A percentile compares a stretch with the other conserved stretches of the same genome.
These are phyloP conservation scores for Boletus reticulatus DNA, from an alignment of 768 basidiomycete genomes.

Conservation along the genomic window DNA sequence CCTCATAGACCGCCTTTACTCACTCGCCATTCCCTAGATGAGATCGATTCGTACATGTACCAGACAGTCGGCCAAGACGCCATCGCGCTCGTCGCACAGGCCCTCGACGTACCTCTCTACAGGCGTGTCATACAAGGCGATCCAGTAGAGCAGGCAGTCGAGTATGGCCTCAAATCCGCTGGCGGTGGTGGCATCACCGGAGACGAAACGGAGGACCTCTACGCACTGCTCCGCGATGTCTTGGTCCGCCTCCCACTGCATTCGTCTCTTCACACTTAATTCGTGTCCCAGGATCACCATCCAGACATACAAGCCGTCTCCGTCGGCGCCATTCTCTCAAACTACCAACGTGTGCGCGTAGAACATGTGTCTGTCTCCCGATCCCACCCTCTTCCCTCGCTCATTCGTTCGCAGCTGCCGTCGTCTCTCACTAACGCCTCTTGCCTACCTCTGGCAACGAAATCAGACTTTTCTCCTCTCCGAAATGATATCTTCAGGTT, in stretches of 20 bases:
- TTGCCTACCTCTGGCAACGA: slow-evolving; percentile 94
- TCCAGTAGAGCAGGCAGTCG: slow-evolving; percentile 75
- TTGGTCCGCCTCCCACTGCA: slow-evolving; percentile 53
- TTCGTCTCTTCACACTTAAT: neutral
- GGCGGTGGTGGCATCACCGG: slow-evolving; percentile 55
- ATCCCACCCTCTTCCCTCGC: neutral
- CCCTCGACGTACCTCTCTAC: slow-evolving; percentile 85
- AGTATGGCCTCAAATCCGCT: slow-evolving; percentile 76
- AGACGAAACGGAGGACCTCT: slow-evolving; percentile 97
- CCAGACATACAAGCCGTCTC: slow-evolving; percentile 86
- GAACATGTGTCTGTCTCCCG: slow-evolving; percentile 82
- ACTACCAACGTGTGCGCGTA: slow-evolving; percentile 94
- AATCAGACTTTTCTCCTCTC: slow-evolving; percentile 80
- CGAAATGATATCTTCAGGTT: slow-evolving; percentile 79
- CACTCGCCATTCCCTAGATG: slow-evolving; percentile 56
- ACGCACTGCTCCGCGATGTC: slow-evolving; percentile 65
- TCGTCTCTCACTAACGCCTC: slow-evolving; percentile 72
- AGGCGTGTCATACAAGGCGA: slow-evolving; percentile 76
- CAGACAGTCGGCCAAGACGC: slow-evolving; percentile 99
- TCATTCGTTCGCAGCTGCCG: slow-evolving; percentile 55
- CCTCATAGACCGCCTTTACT: neutral
- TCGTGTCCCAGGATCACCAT: slow-evolving; percentile 53
- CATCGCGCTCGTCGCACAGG: slow-evolving; percentile 79
- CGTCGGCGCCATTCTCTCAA: slow-evolving; percentile 95
- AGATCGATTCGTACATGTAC: slow-evolving; percentile 97